Base-by-base conservation (phyloP, 2,329 filamentous ascomycete species). In the Aspergillus fumigatiaffinis region DNA sequence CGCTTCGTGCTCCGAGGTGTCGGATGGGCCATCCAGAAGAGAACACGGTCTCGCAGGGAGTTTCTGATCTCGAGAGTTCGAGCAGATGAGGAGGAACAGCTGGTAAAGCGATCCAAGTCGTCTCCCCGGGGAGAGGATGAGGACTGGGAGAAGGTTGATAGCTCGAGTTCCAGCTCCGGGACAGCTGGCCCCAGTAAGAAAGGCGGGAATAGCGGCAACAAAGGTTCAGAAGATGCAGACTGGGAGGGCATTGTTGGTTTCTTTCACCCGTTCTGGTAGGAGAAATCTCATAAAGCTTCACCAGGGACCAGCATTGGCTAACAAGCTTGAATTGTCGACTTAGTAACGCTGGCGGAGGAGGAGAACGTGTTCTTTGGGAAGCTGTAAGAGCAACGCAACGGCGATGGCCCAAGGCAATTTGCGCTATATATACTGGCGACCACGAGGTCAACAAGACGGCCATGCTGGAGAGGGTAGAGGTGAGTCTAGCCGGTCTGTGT, bases 201-300 rank as follows among this genome's bases (percentile, higher is more conserved):
- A 38, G 32, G 32, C 32, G 32, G 32, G 32, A 17, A 38, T 38
- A 38, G 74, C 38, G 79, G 76, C 62, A 77, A 74, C 35, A 71
- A 71, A 26, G 73, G 71, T 56, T 69, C 32, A 17, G 14, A 72
- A 10, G 79, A 82, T 57, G 79, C 82, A 63, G 82, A 88, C 49
- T 97, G 90, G 90, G 81, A 87, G 60, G 92, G 92, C 32, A 86
- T 97, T 53, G 85, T 97, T 61, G 94, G 91, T 50, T 97, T 99
- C 82, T 96, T 99, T 72, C 94, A 99, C 74, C 94, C 94, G 1
- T 99, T 97, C 74, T 97, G 94, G 90, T 93, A 79, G 62, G 82
- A 4, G 38, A 6, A 29, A 23, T 56, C 26, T 50, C 46, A 38
- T 23, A 12, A 38, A 38, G 14, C 32, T 46, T 14, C 29, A 57